Evolutionary conservation across 805 yeast genomes (phyloP), one percentile per base, ranked within the genome.

Genomic region (Kodamaea laetipori): DNA sequence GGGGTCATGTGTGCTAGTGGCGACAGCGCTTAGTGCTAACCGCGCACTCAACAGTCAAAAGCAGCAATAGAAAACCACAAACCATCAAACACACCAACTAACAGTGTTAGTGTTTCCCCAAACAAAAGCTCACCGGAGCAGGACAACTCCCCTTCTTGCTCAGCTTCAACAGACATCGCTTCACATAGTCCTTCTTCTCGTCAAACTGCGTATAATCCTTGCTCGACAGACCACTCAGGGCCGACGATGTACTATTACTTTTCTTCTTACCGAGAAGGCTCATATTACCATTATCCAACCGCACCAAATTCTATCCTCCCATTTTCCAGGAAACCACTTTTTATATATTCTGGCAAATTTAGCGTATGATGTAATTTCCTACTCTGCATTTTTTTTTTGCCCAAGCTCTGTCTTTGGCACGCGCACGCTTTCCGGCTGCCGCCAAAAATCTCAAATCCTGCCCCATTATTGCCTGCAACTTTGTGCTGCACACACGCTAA

Each of bases 131-230:
- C 24, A 69, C 66, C 9, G 61, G 63, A 10, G 53, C 45, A 11
- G 49, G 64, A 37, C 53, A 42, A 43, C 50, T 43, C 43, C 46
- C 34, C 44, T 44, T 33, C 31, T 24, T 38, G 16, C 50, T 26
- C 8, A 48, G 50, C 52, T 61, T 67, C 48, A 58, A 35, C 36
- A 63, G 59, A 54, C 74, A 71, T 43, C 76, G 58, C 45, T 64
- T 64, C n/a, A 54, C 63, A 51, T 71, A 71, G 49, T 71, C 76
- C 52, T 70, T 69, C 61, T 71, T 71, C 48, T 71, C 76, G 49
- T 71, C 76, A 53, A 71, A 71, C 48, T 66, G 63, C 35, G 61
- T 41, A 27, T 44, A 44, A 24, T 39, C 44, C 34, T 39, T 44
- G 41, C 47, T 23, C 26, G 34, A 30, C 34, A 17, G 17, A 21